These are phyloP conservation scores for Tetrahymena malaccensis DNA, from an alignment of 73 alveolate genomes.

Conservation along the genomic window DNA sequence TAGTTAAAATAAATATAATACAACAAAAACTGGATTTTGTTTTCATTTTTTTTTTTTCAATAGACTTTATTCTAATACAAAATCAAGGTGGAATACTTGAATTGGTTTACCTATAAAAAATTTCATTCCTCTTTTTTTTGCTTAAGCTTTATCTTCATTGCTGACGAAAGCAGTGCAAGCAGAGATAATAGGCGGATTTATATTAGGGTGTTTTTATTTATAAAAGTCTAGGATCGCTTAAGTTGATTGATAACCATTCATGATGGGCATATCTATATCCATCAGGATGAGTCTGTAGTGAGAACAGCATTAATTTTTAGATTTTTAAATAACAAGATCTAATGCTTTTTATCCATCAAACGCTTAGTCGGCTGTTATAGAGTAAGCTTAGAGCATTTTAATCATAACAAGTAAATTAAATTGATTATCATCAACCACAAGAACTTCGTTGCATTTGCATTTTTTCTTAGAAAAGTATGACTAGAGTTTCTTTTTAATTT, in stretches of 20 bases:
- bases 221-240: not conserved
- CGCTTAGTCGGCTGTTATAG: not conserved
- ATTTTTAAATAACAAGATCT: not conserved
- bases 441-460: not conserved
- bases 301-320: not conserved
- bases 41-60: not conserved
- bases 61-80: not conserved
- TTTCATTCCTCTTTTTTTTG: not conserved
- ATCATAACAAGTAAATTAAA: not conserved
- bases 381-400: not conserved
- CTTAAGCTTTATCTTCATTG: not conserved
- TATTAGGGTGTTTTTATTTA: not conserved
- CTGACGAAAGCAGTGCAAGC: not conserved
- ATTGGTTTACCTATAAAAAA: not conserved
- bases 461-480: not conserved
- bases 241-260: not conserved
- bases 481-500: not conserved
- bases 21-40: no score
- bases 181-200: not conserved
- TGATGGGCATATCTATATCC: not conserved
- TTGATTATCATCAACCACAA: not conserved
- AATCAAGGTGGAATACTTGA: not conserved
- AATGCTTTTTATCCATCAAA: not conserved
- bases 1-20: no score
- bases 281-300: not conserved